These are phyloP conservation scores for Fomitopsis pulvina DNA, from an alignment of 768 basidiomycete species.

Conservation along the genomic window DNA sequence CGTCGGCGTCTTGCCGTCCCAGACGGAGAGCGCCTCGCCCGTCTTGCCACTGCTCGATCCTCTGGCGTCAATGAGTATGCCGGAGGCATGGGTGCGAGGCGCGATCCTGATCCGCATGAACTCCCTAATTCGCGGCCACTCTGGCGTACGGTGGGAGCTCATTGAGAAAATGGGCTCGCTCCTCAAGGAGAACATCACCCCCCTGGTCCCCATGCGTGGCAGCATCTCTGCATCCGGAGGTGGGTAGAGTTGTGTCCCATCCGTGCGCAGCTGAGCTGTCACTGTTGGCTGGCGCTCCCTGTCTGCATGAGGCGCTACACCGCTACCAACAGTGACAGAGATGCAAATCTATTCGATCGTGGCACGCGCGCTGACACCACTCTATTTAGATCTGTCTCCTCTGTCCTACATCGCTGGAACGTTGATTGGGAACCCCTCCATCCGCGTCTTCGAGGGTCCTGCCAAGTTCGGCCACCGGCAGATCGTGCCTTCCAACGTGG, in stretches of 20 bases:
- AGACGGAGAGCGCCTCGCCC: conserved; percentile 37
- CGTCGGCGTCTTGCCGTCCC: conserved; percentile 63
- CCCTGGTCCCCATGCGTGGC: conserved; percentile 76
- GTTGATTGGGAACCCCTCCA: conserved; percentile 73
- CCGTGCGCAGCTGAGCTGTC: neutral
- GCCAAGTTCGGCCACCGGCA: conserved; percentile 40
- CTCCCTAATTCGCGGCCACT: conserved; percentile 83
- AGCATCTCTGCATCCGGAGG: conserved; percentile 83
- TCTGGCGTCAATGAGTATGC: conserved; percentile 64
- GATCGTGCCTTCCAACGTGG: conserved; percentile 49
- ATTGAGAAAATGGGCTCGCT: conserved; percentile 73
- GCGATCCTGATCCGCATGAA: conserved; percentile 86
- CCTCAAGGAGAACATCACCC: conserved; percentile 65
- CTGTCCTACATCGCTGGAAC: conserved; percentile 81
- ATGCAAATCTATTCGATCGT: neutral
- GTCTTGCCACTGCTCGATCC: conserved; percentile 69
- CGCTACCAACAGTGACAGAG: neutral
- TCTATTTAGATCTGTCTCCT: conserved; percentile 56
- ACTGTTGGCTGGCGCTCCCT: neutral
- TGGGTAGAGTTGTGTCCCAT: conserved; percentile 26
- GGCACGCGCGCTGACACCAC: neutral
- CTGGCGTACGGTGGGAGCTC: conserved; percentile 76
- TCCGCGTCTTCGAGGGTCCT: conserved; percentile 61
- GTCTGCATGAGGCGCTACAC: neutral
- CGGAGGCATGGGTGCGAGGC: conserved; percentile 82